A percentile compares a stretch with the other conserved stretches of the same genome.
These are phyloP conservation scores for Phanerochaete carnosa DNA, from an alignment of 768 basidiomycete genomes.

Conservation along the genomic window DNA sequence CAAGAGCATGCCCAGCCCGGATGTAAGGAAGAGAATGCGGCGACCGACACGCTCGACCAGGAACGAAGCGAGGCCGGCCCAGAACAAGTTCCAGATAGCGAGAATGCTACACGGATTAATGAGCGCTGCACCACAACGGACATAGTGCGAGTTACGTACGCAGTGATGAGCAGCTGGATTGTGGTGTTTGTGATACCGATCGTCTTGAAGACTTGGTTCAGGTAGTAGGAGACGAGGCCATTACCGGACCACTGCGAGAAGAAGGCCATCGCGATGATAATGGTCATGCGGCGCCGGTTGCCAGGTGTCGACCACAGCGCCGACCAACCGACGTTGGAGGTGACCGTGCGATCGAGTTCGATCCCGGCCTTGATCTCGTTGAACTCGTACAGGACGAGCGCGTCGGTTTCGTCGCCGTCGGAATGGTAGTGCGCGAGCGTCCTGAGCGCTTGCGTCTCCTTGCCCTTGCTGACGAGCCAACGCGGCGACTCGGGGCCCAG, in stretches of 20 bases:
- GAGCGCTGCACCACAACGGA: neutral
- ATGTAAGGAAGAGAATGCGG: constrained; percentile 66
- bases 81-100: constrained; percentile 75
- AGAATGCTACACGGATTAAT: constrained; percentile 42
- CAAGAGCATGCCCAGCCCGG: constrained; percentile 53
- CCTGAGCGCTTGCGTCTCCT: constrained; percentile 62
- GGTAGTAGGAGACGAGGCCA: constrained; percentile 82
- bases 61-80: constrained; percentile 55
- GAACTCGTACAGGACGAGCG: constrained; percentile 70
- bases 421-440: constrained; percentile 83
- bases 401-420: constrained; percentile 66
- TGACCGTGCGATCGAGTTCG: constrained; percentile 59
- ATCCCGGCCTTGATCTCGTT: constrained; percentile 80
- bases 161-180: constrained; percentile 79
- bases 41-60: constrained; percentile 67
- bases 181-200: constrained; percentile 62
- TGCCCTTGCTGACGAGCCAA: constrained; percentile 76
- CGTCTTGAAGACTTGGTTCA: constrained; percentile 65
- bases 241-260: constrained; percentile 89
- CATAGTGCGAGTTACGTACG: constrained; percentile 23
- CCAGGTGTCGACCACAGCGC: constrained; percentile 63
- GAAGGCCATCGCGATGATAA: constrained; percentile 75
- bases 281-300: constrained; percentile 72
- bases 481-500: constrained; percentile 83
- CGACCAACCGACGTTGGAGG: constrained; percentile 63